Evolutionary conservation across 73 alveolate species (phyloP).

Genomic region (Stentor roeselii): DNA sequence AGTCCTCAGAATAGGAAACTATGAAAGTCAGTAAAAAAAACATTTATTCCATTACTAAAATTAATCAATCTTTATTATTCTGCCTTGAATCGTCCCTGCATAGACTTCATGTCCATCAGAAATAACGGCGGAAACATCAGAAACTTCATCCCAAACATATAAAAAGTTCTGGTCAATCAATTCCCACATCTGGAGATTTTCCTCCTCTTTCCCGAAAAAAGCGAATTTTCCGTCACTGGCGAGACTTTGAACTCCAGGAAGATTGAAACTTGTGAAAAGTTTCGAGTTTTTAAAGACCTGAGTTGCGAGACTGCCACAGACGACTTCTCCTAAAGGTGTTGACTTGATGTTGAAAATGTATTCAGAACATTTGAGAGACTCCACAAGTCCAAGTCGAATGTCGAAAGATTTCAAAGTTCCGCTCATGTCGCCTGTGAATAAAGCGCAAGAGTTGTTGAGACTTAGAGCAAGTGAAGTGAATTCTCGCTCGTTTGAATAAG

Average conservation of each 20-base stretch:
- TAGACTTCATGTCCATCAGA: background rate
- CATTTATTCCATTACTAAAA: background rate
- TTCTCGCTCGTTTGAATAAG: background rate
- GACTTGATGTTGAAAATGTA: too few species aligned
- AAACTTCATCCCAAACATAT: background rate
- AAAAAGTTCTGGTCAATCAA: background rate
- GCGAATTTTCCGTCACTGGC: background rate
- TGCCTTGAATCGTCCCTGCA: background rate
- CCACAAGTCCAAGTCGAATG: background rate
- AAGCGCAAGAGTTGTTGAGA: background rate
- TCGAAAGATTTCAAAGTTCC: background rate
- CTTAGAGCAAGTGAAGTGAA: background rate
- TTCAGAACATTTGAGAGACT: background rate
- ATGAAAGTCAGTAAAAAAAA: too few species aligned
- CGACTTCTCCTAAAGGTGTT: background rate
- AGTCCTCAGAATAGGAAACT: too few species aligned
- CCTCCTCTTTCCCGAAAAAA: constrained; percentile 14
- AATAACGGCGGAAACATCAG: background rate
- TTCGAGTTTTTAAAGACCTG: background rate
- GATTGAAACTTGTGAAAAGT: background rate
- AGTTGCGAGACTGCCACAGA: background rate
- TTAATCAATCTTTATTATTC: background rate
- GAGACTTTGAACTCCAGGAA: background rate
- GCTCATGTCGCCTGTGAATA: background rate
- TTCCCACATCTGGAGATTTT: background rate